These are phyloP conservation scores for Trametes versicolor DNA, from an alignment of 1,284 basidiomycete genomes.

Conservation along the genomic window DNA sequence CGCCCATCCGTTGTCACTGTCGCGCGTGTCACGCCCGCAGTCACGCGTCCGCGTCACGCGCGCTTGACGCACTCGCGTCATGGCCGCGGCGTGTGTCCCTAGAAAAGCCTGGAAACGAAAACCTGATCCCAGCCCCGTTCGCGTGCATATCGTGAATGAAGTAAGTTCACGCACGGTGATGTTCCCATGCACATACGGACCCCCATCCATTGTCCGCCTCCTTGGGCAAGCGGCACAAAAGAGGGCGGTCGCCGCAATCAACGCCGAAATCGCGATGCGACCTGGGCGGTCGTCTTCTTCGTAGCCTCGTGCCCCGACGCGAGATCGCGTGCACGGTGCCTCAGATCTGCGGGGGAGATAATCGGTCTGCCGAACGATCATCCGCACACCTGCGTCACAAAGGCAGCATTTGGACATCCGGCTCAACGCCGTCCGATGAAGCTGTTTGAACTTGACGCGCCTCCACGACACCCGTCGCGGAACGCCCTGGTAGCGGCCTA, in stretches of 20 bases:
- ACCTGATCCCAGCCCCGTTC: conserved; percentile 12
- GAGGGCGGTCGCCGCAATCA: conserved; percentile 16
- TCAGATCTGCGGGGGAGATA: conserved; percentile 24
- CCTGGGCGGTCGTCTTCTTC: conserved; percentile 13
- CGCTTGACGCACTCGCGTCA: conserved; percentile 4
- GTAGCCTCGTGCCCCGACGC: conserved; percentile 19
- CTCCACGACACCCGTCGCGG: conserved; percentile 11
- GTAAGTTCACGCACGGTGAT: conserved; percentile 10
- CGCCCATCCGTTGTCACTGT: conserved; percentile 14
- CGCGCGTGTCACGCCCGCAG: conserved; percentile 10
- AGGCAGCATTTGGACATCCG: conserved; percentile 16
- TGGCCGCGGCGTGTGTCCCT: conserved; percentile 5
- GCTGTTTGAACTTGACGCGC: neutral
- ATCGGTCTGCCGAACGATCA: conserved; percentile 19
- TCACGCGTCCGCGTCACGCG: conserved; percentile 21
- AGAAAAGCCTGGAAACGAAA: conserved; percentile 1
- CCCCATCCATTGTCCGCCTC: conserved; percentile 23
- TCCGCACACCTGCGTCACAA: conserved; percentile 8
- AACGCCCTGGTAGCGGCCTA: conserved; percentile 20
- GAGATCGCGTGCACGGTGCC: conserved; percentile 20
- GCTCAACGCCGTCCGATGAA: conserved; percentile 6
- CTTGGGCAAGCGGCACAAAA: conserved; percentile 24
- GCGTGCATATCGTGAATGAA: conserved; percentile 4
- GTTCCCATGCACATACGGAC: conserved; percentile 24
- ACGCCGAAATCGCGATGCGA: conserved; percentile 10